Base-by-base conservation (phyloP, 257 asterid species). In the Perilla frutescens region DNA sequence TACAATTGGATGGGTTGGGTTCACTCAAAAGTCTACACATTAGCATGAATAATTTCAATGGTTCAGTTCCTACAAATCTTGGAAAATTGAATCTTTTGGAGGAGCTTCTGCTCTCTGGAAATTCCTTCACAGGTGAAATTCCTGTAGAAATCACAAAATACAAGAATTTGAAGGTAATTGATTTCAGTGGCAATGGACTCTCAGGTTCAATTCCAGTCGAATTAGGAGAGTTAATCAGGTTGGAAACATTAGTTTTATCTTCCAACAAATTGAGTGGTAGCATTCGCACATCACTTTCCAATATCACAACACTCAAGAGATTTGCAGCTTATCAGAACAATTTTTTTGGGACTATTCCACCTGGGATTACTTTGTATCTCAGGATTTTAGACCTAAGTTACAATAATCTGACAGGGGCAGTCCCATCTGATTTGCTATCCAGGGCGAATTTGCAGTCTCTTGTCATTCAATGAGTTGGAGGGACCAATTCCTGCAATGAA, bases 91-190 rank as follows among this genome's bases (percentile, higher is more conserved):
- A 62, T 74, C 65, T 70, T 41, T 74, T 92, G 54, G 82, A 84
- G 82, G 91, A 86, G 80, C 88, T 90, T 75, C 81, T 76, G 72
- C 87, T 92, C 60, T 90, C 96, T 57, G 64, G 1, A 32, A 92
- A 92, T 68, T 0, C 0, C 0, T 87, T 92, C 53, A 14, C 67
- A 6, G 90, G 89, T 65, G 82, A 79, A 72, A 82, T 92, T 51
- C 95, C 96, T 4, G 20, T 56, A 40, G 70, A 74, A 36, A 57
- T 88, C 77, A 64, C 80, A 26, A 84, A 62, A 13, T 81, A 78
- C 81, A 72, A 62, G 32, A 90, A 85, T 58, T 77, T 92, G 76
- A 82, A 71, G 36, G 43, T 84, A 76, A 57, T 92, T 76, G 96
- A 88, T 83, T 81, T 92, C 4, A 76, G 92, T 73, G 29, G 12